Base-by-base conservation (phyloP, 75 land plant genomes). In the Cupressus sempervirens region DNA sequence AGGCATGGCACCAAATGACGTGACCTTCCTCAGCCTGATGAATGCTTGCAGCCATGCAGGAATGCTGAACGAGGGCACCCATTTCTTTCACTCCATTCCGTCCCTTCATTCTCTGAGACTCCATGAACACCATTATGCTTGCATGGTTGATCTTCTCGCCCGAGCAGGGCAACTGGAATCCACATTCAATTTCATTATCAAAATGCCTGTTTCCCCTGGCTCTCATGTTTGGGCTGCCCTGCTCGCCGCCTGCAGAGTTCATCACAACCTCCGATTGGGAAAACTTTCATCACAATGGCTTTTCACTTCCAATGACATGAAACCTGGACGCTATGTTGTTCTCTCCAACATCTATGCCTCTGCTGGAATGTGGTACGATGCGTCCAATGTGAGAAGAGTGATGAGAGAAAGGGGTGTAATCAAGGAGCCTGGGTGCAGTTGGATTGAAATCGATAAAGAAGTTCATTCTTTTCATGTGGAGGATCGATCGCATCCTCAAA, bases 71-170 rank as follows among this genome's bases (percentile, higher is more conserved):
- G 18, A 46, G 14, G 83, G 83, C 11, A 30, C 8, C 16, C 29
- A 8, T 1, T 46, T 48, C 62, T 46, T 82, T 65, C 1, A 12
- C 32, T 15, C 23, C 83, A 82, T 82, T 14, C 45, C 7, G 7
- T 2, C 6, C 16, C 73, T 52, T 8, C 6, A 23, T 20, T 4
- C 5, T 23, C 56, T 82, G 4, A 3, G 7, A 82, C 54, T 13
- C 23, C 20, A n/a, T 0, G 15, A n/a, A 9, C 35, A 82, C 16
- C 84, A 85, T 5, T 85, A 82, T 82, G 40, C 84, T 13, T 50
- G 38, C 40, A 85, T 85, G 86, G 86, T 85, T 29, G 86, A 85
- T 5, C 86, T 85, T 20, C 86, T 85, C 29, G 54, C 11, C 12
- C 48, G 40, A 20, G 36, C 65, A 23, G 56, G 86, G 45, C 20